Evolutionary conservation across 1,284 basidiomycete species (phyloP), one percentile per base, ranked within the genome.

Genomic region (Ganoderma leucocontextum): DNA sequence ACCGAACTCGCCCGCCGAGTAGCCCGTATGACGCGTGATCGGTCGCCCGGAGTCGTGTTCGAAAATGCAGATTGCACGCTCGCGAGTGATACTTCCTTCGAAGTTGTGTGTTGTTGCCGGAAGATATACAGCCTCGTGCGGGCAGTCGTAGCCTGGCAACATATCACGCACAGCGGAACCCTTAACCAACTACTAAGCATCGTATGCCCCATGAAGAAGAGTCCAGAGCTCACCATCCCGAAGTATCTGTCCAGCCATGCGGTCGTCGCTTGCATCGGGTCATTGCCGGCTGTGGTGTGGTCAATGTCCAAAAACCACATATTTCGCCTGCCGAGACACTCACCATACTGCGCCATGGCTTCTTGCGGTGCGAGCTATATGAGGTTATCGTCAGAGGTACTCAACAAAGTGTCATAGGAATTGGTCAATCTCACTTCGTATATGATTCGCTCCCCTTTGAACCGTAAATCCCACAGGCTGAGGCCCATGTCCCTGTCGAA

Each of bases 401-500:
- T 25, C 25, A 52, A 47, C 13, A 19, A 12, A 25, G 9, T 12
- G 29, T 29, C 22, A 47, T 39, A 12, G 60, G 33, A 17, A n/a
- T 39, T 19, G 22, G 29, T n/a, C 9, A 29, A 35, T 60, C 71
- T 41, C 63, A 86, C 85, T 79, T 92, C 88, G 72, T 92, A 92
- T 53, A 92, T 83, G 63, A 93, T 85, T 15, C 89, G 78, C 72
- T 91, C 87, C 29, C 84, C 85, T 52, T 83, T 79, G 80, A 92
- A 90, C 13, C 84, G 82, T 66, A 92, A 83, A 75, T 92, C 87
- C 87, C 88, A 92, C 13, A 92, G 78, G 64, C 85, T 86, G 67
- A 92, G 70, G 13, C 91, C 88, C 87, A 91, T 90, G 73, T 90
- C 90, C 44, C 89, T 78, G 63, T 89, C 86, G 74, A 91, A 91